These are phyloP conservation scores for Nectriaceae sp. DNA, from an alignment of 2,329 filamentous ascomycete genomes.

Conservation along the genomic window DNA sequence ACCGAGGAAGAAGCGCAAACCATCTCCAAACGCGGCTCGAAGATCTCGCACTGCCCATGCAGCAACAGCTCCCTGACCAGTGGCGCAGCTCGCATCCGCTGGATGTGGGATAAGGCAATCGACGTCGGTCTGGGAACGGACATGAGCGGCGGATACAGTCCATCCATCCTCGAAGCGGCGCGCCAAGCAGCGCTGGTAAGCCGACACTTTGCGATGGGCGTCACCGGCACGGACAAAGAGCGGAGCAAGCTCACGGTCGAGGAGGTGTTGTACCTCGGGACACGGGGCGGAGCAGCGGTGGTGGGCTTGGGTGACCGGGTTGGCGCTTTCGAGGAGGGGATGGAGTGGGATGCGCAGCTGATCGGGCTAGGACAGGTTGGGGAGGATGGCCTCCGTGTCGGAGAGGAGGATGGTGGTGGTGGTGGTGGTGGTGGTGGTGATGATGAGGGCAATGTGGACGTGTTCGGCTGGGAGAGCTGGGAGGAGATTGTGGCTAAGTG, in stretches of 20 bases:
- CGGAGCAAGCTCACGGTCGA: constrained; percentile 74
- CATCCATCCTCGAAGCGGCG: constrained; percentile 80
- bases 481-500: constrained; percentile 87
- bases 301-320: constrained; percentile 72
- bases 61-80: constrained; percentile 82
- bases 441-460: constrained; percentile 69
- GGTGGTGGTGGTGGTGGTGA: constrained; percentile 47
- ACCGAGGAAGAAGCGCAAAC: constrained; percentile 64
- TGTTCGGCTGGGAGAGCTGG: constrained; percentile 93
- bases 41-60: constrained; percentile 83
- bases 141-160: constrained; percentile 83
- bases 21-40: constrained; percentile 61
- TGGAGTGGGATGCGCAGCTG: constrained; percentile 89
- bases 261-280: constrained; percentile 85
- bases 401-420: constrained; percentile 31
- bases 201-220: constrained; percentile 65
- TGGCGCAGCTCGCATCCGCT: constrained; percentile 75
- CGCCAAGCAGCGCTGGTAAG: constrained; percentile 80
- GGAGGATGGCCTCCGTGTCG: constrained; percentile 42
- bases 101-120: constrained; percentile 72
- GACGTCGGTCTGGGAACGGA: constrained; percentile 88
- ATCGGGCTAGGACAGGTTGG: constrained; percentile 61
- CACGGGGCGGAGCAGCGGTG: constrained; percentile 81
- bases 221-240: constrained; percentile 38
- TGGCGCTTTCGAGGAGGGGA: constrained; percentile 82